Evolutionary conservation across 176 grass and related monocot genomes (phyloP).

Genomic region (Saccharum officinarum): DNA sequence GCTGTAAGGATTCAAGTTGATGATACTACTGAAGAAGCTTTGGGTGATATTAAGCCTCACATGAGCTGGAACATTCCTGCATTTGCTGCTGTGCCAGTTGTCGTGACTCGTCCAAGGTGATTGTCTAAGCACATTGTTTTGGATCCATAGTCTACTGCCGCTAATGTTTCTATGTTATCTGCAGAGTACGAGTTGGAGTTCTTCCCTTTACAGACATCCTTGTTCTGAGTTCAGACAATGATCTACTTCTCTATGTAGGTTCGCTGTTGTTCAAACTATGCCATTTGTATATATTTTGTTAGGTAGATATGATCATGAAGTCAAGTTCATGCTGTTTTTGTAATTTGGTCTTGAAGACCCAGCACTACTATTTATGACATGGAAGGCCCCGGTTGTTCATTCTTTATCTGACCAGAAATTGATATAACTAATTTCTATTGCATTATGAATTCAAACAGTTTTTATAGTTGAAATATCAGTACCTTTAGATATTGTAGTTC

Average conservation of each 20-base stretch:
- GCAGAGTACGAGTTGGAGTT: slow-evolving; percentile 65
- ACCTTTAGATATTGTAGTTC: background rate
- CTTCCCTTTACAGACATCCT: slow-evolving; percentile 85
- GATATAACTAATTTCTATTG: background rate
- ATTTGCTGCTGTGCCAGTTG: slow-evolving; percentile 74
- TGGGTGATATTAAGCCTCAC: slow-evolving; percentile 74
- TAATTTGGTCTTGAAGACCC: background rate
- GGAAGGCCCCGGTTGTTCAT: background rate
- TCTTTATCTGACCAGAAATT: slow-evolving; percentile 10
- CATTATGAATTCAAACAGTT: background rate
- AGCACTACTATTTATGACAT: background rate
- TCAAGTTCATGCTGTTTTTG: background rate
- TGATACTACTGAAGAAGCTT: slow-evolving; percentile 53
- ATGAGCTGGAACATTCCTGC: slow-evolving; percentile 87
- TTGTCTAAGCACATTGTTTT: slow-evolving; percentile 47
- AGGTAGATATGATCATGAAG: background rate
- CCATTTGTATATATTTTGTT: slow-evolving; percentile 13
- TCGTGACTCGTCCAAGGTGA: slow-evolving; percentile 89
- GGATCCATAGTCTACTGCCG: background rate
- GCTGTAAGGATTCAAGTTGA: slow-evolving; percentile 76
- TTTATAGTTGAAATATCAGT: background rate
- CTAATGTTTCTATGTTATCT: slow-evolving; percentile 41
- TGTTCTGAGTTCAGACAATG: slow-evolving; percentile 68
- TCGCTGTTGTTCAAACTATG: slow-evolving; percentile 29
- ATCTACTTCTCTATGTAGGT: slow-evolving; percentile 91